Percentiles rank a stretch among this genome's conserved stretches.
Evolutionary conservation across 2,329 filamentous ascomycete species (phyloP).

Genomic region (Fonsecaea pugnacius): DNA sequence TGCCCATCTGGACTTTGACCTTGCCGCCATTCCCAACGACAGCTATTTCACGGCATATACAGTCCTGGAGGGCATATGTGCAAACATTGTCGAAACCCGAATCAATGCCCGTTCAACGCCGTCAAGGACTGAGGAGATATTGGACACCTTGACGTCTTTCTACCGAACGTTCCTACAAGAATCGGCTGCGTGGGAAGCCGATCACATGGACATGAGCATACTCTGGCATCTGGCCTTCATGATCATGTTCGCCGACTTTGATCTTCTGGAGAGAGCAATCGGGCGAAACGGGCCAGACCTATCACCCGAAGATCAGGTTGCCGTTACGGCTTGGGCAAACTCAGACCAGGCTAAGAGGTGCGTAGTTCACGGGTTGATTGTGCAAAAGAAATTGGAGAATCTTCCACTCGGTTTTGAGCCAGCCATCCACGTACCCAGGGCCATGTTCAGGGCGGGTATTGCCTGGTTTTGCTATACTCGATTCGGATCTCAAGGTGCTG

Average conservation of each 20-base stretch:
- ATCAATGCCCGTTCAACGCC: slow-evolving; percentile 28
- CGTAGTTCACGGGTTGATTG: slow-evolving; percentile 36
- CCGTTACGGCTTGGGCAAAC: slow-evolving; percentile 36
- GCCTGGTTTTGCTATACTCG: slow-evolving; percentile 38
- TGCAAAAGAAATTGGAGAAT: slow-evolving; percentile 36
- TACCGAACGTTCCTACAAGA: slow-evolving; percentile 38
- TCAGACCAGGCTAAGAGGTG: slow-evolving; percentile 37
- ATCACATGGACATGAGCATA: slow-evolving; percentile 36
- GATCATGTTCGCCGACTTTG: slow-evolving; percentile 39
- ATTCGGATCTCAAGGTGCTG: slow-evolving; percentile 25
- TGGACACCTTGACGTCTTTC: slow-evolving; percentile 21
- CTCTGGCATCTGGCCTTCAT: slow-evolving; percentile 43
- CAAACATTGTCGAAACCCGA: slow-evolving; percentile 36
- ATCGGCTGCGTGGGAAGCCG: slow-evolving; percentile 26
- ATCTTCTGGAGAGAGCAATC: slow-evolving; percentile 39
- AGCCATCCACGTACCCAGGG: slow-evolving; percentile 38
- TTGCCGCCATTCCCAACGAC: slow-evolving; percentile 25
- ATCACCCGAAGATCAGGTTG: slow-evolving; percentile 26
- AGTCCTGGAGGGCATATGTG: slow-evolving; percentile 36
- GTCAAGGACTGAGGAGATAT: slow-evolving; percentile 27
- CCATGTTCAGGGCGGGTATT: slow-evolving; percentile 35
- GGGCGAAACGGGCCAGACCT: slow-evolving; percentile 39
- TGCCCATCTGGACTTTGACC: slow-evolving; percentile 29
- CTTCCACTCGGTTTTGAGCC: slow-evolving; percentile 36
- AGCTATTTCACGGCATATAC: slow-evolving; percentile 35